Evolutionary conservation across 225 moss, liverwort and hornwort genomes (phyloP), one percentile per base, ranked within the genome.

Genomic region (Neckera pumila): DNA sequence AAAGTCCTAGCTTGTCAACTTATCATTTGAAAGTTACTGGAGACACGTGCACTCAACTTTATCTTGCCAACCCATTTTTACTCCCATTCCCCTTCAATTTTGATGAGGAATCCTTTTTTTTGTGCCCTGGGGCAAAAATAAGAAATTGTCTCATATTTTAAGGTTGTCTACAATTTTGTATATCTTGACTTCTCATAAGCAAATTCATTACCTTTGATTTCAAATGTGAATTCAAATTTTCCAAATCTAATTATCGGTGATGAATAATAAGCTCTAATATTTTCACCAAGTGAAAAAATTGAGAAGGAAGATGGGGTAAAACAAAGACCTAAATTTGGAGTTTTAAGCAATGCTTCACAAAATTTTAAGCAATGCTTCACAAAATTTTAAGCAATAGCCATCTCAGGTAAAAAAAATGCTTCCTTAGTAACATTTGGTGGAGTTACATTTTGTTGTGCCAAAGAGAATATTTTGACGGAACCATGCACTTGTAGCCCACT

Each of bases 241-340:
- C 18, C 11, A 18, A 74, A 47, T 30, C 0, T 31, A 0, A 49
- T 19, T 31, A 31, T 4, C 0, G 0, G 0, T 0, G 3, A 1
- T 7, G 7, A 17, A 30, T 7, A 20, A 31, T 12, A 8, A 49
- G 2, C 7, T 74, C 7, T 33, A 49, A 1, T 5, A 73, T 43
- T 43, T 72, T 45, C 4, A 6, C 0, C 45, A 45, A 0, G 0
- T 30, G 30, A 74, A 47, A 47, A 5, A 9, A 3, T 17, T 17
- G 18, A 7, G 0, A 11, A 4, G 3, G 18, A 74, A 1, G 9
- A 11, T 31, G 19, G 18, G 12, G 12, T 30, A 31, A 74, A 47
- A 19, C 2, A 47, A 7, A 1, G n/a, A n/a, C n/a, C n/a, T n/a
- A n/a, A n/a, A n/a, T n/a, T n/a, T n/a, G n/a, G n/a, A n/a, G n/a